Evolutionary conservation across 2,329 filamentous ascomycete genomes (phyloP), one percentile per base, ranked within the genome.

Genomic region (Exophiala lecanii-corni): DNA sequence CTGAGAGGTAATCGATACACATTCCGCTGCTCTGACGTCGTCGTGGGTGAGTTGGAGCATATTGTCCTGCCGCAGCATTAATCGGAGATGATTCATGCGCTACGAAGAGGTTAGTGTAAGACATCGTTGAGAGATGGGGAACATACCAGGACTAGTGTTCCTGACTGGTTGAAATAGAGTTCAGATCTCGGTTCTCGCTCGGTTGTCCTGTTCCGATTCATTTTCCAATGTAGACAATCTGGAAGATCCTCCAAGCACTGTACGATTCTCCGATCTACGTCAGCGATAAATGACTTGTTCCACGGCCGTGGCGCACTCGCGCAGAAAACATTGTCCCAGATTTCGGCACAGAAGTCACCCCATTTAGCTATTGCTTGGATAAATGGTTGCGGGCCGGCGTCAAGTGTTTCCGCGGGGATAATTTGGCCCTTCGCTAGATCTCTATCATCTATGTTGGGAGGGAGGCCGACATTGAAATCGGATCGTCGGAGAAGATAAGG

Each of bases 1-100:
- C 35, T 55, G 26, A 46, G 40, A 38, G 50, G 43, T 21, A 52
- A n/a, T n/a, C n/a, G n/a, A n/a, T n/a, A n/a, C n/a, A n/a, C n/a
- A n/a, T n/a, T n/a, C n/a, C n/a, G n/a, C n/a, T n/a, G n/a, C n/a
- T n/a, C n/a, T n/a, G n/a, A n/a, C n/a, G n/a, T n/a, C n/a, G n/a
- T n/a, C n/a, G n/a, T n/a, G n/a, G n/a, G n/a, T n/a, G n/a, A n/a
- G n/a, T n/a, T n/a, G n/a, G 25, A 28, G 9, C 25, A 28, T 28
- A 9, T 28, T n/a, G 9, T 28, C 9, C 9, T n/a, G 25, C n/a
- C 25, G 25, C 25, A 28, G 25, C 9, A 28, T 9, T 28, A 28
- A n/a, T n/a, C 25, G 25, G n/a, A 28, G 25, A n/a, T 28, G 25
- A 28, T 28, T 28, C n/a, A n/a, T n/a, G n/a, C 25, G 25, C 25